These are phyloP conservation scores for Lachnellula occidentalis DNA, from an alignment of 2,329 filamentous ascomycete species.

Conservation along the genomic window DNA sequence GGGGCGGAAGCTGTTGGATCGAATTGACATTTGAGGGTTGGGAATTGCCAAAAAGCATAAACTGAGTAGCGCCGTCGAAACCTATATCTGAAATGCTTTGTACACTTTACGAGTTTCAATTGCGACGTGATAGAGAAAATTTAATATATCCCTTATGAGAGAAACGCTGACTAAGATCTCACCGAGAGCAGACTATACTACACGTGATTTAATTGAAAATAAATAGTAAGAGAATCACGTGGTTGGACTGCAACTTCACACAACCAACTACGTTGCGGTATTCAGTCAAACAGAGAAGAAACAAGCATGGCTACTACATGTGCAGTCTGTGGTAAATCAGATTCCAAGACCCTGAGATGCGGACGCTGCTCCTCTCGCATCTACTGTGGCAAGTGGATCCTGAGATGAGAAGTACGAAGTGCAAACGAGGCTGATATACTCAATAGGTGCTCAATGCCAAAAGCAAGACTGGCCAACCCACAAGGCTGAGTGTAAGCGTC, in stretches of 20 bases:
- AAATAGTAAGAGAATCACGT: no score
- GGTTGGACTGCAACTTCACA: no score
- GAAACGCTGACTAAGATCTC: no score
- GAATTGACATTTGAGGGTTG: conserved; percentile 15
- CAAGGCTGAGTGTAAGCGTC: not conserved
- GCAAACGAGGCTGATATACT: not conserved
- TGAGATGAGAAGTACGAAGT: not conserved
- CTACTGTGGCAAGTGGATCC: not conserved
- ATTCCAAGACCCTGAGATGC: not conserved
- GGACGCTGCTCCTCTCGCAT: not conserved
- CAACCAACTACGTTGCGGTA: not conserved
- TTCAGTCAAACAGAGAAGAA: not conserved
- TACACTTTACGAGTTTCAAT: no score
- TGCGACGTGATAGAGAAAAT: no score
- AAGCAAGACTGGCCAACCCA: conserved; percentile 4
- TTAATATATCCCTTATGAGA: no score
- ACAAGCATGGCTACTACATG: not conserved
- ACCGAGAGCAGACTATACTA: no score
- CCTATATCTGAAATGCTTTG: no score
- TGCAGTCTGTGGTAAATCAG: not conserved
- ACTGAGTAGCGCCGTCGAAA: no score
- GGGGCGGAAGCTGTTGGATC: conserved; percentile 16
- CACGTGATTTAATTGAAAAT: no score
- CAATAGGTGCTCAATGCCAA: not conserved
- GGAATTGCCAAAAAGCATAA: not conserved